Percentiles rank a stretch among this genome's conserved stretches.
phyloP scores from a whole-genome alignment of 371 early-diverging fungal genomes.

The Basidiobolus meristosporus region DNA sequence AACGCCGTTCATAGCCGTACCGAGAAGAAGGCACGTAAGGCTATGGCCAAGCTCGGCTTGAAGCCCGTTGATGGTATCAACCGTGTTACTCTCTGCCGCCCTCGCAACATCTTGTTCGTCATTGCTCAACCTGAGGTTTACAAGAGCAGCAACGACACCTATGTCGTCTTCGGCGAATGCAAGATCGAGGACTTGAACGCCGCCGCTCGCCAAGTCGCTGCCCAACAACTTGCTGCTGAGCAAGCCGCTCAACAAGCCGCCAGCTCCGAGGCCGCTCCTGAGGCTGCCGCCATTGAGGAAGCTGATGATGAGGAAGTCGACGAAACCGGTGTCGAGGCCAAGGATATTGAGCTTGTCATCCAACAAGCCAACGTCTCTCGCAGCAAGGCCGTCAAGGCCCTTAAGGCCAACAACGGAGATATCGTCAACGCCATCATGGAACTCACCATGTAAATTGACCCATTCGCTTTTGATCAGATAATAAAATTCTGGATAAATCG shows the following conservation, averaged over 20 bases:
- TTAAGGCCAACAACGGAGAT: slow-evolving; percentile 73
- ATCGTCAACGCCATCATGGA: slow-evolving; percentile 90
- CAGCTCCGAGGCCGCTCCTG: slow-evolving; percentile 22
- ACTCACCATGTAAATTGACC: no score
- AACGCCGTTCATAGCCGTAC: not conserved
- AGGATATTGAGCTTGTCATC: slow-evolving; percentile 89
- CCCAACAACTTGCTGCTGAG: slow-evolving; percentile 20
- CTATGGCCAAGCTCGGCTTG: slow-evolving; percentile 79
- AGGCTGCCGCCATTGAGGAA: slow-evolving; percentile 25
- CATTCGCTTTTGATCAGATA: no score
- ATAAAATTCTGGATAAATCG: no score
- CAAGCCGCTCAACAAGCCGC: slow-evolving; percentile 24
- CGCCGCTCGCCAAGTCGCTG: slow-evolving; percentile 37
- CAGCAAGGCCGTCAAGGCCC: slow-evolving; percentile 80
- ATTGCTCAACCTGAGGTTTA: slow-evolving; percentile 83
- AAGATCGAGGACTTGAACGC: slow-evolving; percentile 69
- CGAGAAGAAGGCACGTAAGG: slow-evolving; percentile 95
- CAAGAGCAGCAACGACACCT: slow-evolving; percentile 77
- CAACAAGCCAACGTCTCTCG: slow-evolving; percentile 75
- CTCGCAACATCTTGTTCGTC: slow-evolving; percentile 66
- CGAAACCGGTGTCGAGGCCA: slow-evolving; percentile 60
- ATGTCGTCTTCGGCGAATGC: slow-evolving; percentile 94
- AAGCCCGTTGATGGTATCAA: slow-evolving; percentile 70
- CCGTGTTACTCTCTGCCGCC: slow-evolving; percentile 82
- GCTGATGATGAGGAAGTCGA: slow-evolving; percentile 28